Conservation (phyloP, 352 stramenopile genomes). For the Pythium brachiatum region DNA sequence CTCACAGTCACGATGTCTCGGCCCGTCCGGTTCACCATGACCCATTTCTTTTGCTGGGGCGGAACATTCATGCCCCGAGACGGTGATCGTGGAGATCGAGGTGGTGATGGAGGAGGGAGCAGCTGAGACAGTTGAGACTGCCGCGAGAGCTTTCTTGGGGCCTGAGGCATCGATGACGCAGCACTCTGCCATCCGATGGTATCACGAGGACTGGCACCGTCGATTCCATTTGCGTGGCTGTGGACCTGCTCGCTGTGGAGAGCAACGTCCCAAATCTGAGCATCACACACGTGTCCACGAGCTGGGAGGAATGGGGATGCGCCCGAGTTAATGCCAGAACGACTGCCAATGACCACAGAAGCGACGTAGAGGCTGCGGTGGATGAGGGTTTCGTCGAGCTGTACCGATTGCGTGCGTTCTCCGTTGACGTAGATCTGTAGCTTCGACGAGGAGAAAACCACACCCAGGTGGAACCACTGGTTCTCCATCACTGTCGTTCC, state of each 20-base stretch:
- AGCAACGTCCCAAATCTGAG: constrained; percentile 60
- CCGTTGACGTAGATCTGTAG: constrained; percentile 44
- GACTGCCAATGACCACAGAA: constrained; percentile 5
- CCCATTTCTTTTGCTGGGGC: constrained; percentile 44
- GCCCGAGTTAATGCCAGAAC: background rate
- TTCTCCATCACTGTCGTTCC: constrained; percentile 10
- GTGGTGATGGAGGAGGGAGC: constrained; percentile 32
- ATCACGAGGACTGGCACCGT: constrained; percentile 22
- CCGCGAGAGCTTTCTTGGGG: constrained; percentile 17
- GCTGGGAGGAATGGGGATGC: constrained; percentile 12
- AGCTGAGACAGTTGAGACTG: constrained; percentile 4
- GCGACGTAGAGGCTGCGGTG: constrained; percentile 15
- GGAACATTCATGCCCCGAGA: constrained; percentile 31
- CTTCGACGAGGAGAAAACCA: constrained; percentile 43
- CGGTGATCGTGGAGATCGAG: constrained; percentile 26
- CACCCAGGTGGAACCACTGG: constrained; percentile 52
- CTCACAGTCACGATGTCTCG: constrained; percentile 42
- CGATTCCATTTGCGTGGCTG: constrained; percentile 50
- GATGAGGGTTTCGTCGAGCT: constrained; percentile 3
- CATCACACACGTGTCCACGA: constrained; percentile 46
- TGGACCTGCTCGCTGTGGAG: constrained; percentile 52
- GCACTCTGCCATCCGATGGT: constrained; percentile 12
- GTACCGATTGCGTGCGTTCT: constrained; percentile 14
- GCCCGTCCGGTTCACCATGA: constrained; percentile 51
- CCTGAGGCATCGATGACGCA: constrained; percentile 13